Evolutionary conservation across 75 land plant genomes (phyloP).

Genomic region (Pinus tabuliformis): DNA sequence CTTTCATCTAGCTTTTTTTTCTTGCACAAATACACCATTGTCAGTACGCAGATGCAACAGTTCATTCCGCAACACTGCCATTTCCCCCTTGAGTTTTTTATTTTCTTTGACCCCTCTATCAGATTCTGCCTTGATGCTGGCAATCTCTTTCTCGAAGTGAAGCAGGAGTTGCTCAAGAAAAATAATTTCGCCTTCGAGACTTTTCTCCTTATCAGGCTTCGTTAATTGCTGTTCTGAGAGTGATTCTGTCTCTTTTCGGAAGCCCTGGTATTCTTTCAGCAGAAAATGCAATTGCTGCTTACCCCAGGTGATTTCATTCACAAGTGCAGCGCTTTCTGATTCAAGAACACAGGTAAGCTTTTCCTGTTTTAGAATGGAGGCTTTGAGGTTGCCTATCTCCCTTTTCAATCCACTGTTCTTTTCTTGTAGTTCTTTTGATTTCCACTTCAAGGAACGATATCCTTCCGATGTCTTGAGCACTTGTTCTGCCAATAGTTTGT

Average conservation of each 20-base stretch:
- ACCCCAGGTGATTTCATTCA: conserved; percentile 4
- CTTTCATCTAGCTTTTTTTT: not conserved
- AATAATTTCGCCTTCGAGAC: not conserved
- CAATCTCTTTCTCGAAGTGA: not conserved
- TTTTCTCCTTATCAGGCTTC: not conserved
- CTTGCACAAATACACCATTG: not conserved
- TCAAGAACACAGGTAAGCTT: not conserved
- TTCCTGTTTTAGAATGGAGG: not conserved
- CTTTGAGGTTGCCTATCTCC: conserved; percentile 11
- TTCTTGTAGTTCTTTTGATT: conserved; percentile 25
- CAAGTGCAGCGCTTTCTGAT: not conserved
- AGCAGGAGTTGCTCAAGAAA: conserved; percentile 1
- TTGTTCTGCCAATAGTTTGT: conserved; percentile 49
- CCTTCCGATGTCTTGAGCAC: conserved; percentile 44
- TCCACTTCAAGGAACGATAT: conserved; percentile 34
- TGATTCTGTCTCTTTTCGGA: not conserved
- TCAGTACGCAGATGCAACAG: not conserved
- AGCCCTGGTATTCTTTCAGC: not conserved
- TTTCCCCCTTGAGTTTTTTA: not conserved
- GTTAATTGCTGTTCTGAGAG: not conserved
- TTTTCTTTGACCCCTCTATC: not conserved
- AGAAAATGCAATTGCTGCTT: not conserved
- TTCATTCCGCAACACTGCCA: not conserved
- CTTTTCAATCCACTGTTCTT: conserved; percentile 11
- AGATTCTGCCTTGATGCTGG: not conserved